These are phyloP conservation scores for Fusarium solani-melongenae DNA, from an alignment of 2,329 filamentous ascomycete genomes.

Conservation along the genomic window DNA sequence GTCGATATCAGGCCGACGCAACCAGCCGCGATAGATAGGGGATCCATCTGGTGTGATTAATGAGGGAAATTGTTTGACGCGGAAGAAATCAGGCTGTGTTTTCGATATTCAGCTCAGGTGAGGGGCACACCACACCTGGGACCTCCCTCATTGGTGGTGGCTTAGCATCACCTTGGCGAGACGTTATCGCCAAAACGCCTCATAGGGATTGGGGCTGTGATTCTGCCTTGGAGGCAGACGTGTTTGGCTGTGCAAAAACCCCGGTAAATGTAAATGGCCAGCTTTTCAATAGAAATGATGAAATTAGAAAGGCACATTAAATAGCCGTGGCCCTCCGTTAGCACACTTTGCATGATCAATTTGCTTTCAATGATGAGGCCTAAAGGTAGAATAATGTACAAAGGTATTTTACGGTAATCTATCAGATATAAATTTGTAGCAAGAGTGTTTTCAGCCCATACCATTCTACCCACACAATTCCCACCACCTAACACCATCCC, in stretches of 20 bases:
- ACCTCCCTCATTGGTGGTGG: not conserved
- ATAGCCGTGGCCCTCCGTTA: no score
- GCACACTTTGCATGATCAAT: no score
- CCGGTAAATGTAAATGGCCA: no score
- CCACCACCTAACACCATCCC: not conserved
- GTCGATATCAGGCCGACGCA: conserved; percentile 17
- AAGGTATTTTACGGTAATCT: not conserved
- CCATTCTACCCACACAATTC: not conserved
- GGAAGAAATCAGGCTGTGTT: not conserved
- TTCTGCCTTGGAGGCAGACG: no score
- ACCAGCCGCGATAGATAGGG: conserved; percentile 19
- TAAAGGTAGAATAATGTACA: not conserved
- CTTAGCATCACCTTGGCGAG: no score
- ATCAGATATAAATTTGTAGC: not conserved
- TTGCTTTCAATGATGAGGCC: no score
- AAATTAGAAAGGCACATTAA: no score
- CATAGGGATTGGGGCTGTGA: no score
- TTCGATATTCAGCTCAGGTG: not conserved
- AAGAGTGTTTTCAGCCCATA: not conserved
- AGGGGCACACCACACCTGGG: not conserved
- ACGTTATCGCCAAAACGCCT: no score
- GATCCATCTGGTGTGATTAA: conserved; percentile 9
- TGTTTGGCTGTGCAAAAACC: no score
- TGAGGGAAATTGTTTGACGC: not conserved
- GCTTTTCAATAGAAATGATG: no score